Percentiles rank a stretch among this genome's conserved stretches.
Conservation (phyloP, 2,329 filamentous ascomycete species). For the Microcyclospora pomicola region DNA sequence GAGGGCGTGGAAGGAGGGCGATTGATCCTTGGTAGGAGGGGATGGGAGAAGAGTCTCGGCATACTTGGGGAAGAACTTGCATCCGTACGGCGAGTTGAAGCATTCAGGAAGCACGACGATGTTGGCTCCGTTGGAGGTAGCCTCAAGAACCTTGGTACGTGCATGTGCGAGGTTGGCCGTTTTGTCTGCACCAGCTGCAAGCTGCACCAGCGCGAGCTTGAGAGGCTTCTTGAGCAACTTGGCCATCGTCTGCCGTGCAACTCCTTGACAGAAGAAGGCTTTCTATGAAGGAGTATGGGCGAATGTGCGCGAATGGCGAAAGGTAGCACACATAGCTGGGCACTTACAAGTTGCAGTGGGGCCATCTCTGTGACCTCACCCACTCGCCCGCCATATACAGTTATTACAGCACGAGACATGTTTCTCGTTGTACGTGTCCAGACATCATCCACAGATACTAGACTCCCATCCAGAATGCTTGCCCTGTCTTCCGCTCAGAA, state of each 20-base stretch:
- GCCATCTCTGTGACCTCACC: too few species aligned
- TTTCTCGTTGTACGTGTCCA: too few species aligned
- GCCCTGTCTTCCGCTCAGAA: too few species aligned
- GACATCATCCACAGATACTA: too few species aligned
- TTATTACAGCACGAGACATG: too few species aligned
- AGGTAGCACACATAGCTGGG: too few species aligned
- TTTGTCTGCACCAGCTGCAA: constrained; percentile 67
- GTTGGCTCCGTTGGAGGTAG: constrained; percentile 60
- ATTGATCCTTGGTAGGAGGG: constrained; percentile 54
- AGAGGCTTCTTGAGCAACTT: constrained; percentile 58
- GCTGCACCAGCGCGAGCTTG: constrained; percentile 69
- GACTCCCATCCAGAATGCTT: too few species aligned
- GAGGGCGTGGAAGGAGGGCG: constrained; percentile 76
- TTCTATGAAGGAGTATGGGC: too few species aligned
- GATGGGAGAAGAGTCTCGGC: constrained; percentile 75
- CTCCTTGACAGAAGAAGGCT: too few species aligned
- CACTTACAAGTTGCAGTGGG: too few species aligned
- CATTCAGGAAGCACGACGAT: constrained; percentile 92
- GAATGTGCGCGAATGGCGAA: too few species aligned
- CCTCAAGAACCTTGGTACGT: constrained; percentile 67
- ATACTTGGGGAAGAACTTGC: constrained; percentile 78
- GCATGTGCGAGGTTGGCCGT: constrained; percentile 68
- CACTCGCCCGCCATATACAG: too few species aligned
- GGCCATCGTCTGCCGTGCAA: constrained; percentile 30
- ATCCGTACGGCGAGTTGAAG: constrained; percentile 97